Percentiles rank a stretch among this genome's conserved stretches.
These are phyloP conservation scores for Candida silvicultrix DNA, from an alignment of 805 yeast genomes.

Conservation along the genomic window DNA sequence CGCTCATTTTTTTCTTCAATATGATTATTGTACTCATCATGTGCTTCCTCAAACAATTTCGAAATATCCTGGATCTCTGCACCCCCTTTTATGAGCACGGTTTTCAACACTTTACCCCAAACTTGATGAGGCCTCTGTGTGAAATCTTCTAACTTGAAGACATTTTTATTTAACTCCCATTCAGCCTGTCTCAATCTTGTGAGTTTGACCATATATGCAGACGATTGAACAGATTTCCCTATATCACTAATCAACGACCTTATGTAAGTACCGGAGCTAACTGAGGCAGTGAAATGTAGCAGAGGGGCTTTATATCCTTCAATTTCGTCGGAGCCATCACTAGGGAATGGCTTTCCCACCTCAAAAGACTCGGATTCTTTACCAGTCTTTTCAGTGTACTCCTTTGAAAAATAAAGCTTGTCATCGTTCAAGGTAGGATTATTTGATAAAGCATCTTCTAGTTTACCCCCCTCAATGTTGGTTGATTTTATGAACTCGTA, in stretches of 20 bases:
- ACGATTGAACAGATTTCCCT: constrained; percentile 73
- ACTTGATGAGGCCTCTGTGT: constrained; percentile 48
- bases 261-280: constrained; percentile 93
- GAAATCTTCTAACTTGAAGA: constrained; percentile 63
- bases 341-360: constrained; percentile 31
- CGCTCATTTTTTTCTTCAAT: no score
- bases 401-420: constrained; percentile 50
- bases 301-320: constrained; percentile 53
- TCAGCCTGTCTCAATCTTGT: constrained; percentile 72
- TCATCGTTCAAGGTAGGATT: constrained; percentile 52
- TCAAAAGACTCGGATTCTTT: constrained; percentile 32
- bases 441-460: constrained; percentile 29
- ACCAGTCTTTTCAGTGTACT: constrained; percentile 41
- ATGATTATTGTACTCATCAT: constrained; percentile 10
- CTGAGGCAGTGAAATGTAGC: constrained; percentile 68
- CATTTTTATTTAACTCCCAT: constrained; percentile 72
- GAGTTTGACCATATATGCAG: constrained; percentile 84
- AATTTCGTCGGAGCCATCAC: constrained; percentile 28
- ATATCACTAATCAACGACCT: constrained; percentile 85
- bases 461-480: constrained; percentile 39
- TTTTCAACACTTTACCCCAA: constrained; percentile 64
- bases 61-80: constrained; percentile 27
- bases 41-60: constrained; percentile 30
- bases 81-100: constrained; percentile 45
- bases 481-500: constrained; percentile 40